Evolutionary conservation across 306 rosid genomes (phyloP).

Genomic region (Mimosa pudica): DNA sequence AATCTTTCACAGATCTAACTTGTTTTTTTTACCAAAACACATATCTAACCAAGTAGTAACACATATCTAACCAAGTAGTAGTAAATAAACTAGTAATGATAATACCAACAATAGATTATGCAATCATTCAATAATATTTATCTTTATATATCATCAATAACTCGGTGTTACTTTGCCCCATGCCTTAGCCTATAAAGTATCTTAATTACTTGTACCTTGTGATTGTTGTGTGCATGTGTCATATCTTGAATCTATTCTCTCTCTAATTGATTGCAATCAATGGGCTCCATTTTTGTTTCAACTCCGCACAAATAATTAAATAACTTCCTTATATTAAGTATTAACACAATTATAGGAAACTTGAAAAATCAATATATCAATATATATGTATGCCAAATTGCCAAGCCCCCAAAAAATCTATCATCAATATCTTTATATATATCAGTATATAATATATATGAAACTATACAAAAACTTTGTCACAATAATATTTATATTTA

Average conservation of each 20-base stretch:
- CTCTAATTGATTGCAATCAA: not conserved
- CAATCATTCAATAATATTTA: not conserved
- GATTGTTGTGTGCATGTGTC: not conserved
- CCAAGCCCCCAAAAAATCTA: too few species aligned
- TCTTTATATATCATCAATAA: not conserved
- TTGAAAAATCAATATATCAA: not conserved
- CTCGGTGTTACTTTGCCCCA: not conserved
- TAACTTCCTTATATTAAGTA: too few species aligned
- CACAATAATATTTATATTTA: too few species aligned
- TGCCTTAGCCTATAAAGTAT: conserved; percentile 1
- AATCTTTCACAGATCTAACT: not conserved
- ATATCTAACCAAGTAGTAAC: not conserved
- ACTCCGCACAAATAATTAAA: too few species aligned
- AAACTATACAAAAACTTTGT: too few species aligned
- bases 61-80: not conserved
- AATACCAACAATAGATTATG: not conserved
- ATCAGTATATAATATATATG: too few species aligned
- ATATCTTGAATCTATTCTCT: not conserved
- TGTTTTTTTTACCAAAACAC: too few species aligned
- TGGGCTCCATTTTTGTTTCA: not conserved
- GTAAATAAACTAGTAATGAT: not conserved
- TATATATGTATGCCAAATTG: too few species aligned
- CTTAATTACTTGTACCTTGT: not conserved
- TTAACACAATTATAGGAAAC: too few species aligned
- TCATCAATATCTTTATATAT: too few species aligned